These are phyloP conservation scores for Penicillium waksmanii DNA, from an alignment of 495 filamentous ascomycete genomes.

Conservation along the genomic window DNA sequence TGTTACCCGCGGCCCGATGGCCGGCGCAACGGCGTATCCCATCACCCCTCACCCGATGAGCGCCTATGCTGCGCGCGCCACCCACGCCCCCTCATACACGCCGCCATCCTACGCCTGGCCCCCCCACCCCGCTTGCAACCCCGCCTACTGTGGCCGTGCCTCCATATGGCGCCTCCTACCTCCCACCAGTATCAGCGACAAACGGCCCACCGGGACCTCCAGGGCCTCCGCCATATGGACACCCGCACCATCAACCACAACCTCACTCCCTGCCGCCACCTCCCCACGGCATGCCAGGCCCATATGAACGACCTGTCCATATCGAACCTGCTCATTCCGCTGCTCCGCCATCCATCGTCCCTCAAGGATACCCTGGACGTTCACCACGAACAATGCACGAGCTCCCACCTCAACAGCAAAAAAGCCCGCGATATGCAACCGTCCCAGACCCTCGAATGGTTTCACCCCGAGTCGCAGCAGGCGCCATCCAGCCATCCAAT, in stretches of 20 bases:
- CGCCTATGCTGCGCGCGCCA: constrained; percentile 53
- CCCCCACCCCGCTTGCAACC: constrained; percentile 58
- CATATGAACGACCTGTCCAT: constrained; percentile 42
- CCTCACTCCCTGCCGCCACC: constrained; percentile 31
- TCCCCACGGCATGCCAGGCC: constrained; percentile 28
- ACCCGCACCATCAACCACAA: constrained; percentile 28
- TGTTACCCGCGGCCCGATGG: constrained; percentile 66
- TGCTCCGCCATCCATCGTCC: constrained; percentile 26
- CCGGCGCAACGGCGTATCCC: constrained; percentile 51
- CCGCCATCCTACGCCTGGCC: constrained; percentile 62
- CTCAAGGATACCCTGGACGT: constrained; percentile 33
- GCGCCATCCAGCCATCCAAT: constrained; percentile 32
- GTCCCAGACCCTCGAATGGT: constrained; percentile 37
- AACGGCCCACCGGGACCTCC: constrained; percentile 27
- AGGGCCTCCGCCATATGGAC: constrained; percentile 30
- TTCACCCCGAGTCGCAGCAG: constrained; percentile 42
- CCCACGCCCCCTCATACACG: constrained; percentile 49
- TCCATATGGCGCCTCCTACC: constrained; percentile 41
- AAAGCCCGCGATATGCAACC: constrained; percentile 39
- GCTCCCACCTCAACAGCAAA: constrained; percentile 29
- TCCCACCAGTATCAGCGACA: constrained; percentile 38
- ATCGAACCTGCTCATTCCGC: constrained; percentile 33
- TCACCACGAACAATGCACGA: constrained; percentile 43
- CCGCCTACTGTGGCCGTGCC: constrained; percentile 41
- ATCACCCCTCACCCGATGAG: constrained; percentile 56